Conservation (phyloP, 208 protist genomes). For the Acanthamoeba triangularis region DNA sequence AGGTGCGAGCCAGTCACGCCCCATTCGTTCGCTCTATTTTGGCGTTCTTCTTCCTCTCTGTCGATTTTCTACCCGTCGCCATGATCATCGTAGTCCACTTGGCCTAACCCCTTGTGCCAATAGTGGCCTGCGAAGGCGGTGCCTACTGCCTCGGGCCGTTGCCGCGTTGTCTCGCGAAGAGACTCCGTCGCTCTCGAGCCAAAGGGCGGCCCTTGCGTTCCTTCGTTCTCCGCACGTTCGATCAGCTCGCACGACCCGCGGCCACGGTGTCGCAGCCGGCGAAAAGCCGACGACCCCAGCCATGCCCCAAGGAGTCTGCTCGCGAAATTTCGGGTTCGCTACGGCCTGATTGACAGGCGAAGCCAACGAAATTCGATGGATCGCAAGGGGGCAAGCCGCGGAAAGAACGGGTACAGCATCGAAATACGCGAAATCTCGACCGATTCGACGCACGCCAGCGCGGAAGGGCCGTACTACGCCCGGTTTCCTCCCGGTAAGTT, state of each 20-base stretch:
- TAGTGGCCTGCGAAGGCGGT: no score
- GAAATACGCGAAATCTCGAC: conserved; percentile 16
- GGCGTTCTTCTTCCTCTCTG: no score
- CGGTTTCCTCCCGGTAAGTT: not conserved
- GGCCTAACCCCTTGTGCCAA: no score
- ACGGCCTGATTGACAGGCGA: not conserved
- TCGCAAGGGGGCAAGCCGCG: not conserved
- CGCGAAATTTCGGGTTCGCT: not conserved
- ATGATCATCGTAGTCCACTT: no score
- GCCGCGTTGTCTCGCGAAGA: no score
- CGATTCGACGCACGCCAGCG: not conserved
- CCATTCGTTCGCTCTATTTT: no score
- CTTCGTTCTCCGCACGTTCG: not conserved
- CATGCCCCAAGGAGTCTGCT: not conserved
- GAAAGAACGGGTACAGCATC: not conserved
- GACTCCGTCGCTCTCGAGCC: no score
- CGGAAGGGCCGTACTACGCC: not conserved
- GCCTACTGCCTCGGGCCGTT: no score
- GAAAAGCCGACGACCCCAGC: conserved; percentile 19
- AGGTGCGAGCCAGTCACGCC: no score
- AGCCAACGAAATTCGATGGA: conserved; percentile 56
- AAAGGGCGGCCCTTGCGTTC: no score
- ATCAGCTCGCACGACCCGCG: not conserved
- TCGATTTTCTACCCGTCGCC: no score
- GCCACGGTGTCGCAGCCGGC: not conserved